Percentiles rank a stretch among this genome's conserved stretches.
Conservation (phyloP, 192 early-diverging fungal species). For the Chytriomyces confervae region DNA sequence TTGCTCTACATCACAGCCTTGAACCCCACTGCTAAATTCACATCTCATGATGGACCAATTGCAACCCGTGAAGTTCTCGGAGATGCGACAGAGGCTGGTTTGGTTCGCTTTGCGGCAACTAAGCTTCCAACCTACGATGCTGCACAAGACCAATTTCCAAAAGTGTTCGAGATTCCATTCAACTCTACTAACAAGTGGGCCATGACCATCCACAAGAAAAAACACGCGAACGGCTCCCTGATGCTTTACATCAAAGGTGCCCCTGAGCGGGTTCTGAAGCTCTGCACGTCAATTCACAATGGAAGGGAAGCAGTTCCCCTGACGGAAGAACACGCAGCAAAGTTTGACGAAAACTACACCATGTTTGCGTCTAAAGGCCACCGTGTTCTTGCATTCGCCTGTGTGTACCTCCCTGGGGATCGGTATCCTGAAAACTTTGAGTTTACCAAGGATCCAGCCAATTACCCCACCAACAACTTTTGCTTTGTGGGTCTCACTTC, state of each 20-base stretch:
- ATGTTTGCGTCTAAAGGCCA: conserved; percentile 85
- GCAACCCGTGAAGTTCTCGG: conserved; percentile 67
- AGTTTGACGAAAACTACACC: conserved; percentile 73
- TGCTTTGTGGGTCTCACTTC: conserved; percentile 85
- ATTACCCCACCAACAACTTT: conserved; percentile 63
- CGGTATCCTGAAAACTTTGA: conserved; percentile 73
- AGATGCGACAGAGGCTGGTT: conserved; percentile 86
- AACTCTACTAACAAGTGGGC: conserved; percentile 92
- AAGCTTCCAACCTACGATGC: conserved; percentile 75
- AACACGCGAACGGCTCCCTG: conserved; percentile 68
- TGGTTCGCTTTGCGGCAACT: conserved; percentile 74
- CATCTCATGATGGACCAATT: conserved; percentile 78
- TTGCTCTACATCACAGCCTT: conserved; percentile 19
- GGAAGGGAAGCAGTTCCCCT: conserved; percentile 61
- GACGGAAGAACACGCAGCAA: conserved; percentile 58
- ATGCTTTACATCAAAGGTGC: conserved; percentile 88
- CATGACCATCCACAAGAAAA: conserved; percentile 82
- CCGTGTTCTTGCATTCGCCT: conserved; percentile 90
- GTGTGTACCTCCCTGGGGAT: conserved; percentile 68
- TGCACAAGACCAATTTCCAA: conserved; percentile 67
- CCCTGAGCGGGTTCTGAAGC: conserved; percentile 80
- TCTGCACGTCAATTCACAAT: conserved; percentile 77
- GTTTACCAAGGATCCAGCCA: conserved; percentile 77
- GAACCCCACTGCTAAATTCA: conserved; percentile 68
- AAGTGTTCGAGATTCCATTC: conserved; percentile 95